Percentiles rank a stretch among this genome's conserved stretches.
Evolutionary conservation across 2,329 filamentous ascomycete species (phyloP).

Genomic region (Neofusicoccum sp.): DNA sequence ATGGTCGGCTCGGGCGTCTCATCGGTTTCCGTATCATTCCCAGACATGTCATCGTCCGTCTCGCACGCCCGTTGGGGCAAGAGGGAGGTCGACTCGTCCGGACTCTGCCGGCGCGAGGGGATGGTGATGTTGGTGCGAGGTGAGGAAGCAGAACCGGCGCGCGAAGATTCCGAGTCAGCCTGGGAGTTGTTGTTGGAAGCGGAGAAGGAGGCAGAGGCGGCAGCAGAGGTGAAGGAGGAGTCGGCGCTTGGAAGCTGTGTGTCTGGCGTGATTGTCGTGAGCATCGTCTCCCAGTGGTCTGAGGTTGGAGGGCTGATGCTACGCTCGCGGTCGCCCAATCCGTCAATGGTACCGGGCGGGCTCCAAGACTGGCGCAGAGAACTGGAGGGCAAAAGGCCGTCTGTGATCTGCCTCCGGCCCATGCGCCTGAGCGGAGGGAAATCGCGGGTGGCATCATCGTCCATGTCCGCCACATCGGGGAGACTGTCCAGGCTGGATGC

Average conservation of each 20-base stretch:
- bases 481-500: neutral
- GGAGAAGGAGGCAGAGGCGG: constrained; percentile 54
- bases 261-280: constrained; percentile 80
- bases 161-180: constrained; percentile 5
- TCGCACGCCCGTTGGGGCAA: constrained; percentile 50
- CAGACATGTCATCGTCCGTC: constrained; percentile 40
- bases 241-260: constrained; percentile 76
- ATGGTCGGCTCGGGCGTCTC: neutral
- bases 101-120: constrained; percentile 43
- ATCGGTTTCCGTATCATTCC: constrained; percentile 1
- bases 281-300: constrained; percentile 76
- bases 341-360: constrained; percentile 57
- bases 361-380: constrained; percentile 43
- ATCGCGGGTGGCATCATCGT: constrained; percentile 30
- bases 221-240: constrained; percentile 77
- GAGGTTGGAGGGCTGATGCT: constrained; percentile 73
- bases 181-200: constrained; percentile 18
- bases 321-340: constrained; percentile 80
- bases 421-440: constrained; percentile 42
- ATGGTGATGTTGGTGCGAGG: constrained; percentile 43
- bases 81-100: constrained; percentile 46
- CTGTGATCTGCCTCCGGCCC: constrained; percentile 40
- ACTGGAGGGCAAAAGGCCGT: constrained; percentile 39
- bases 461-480: constrained; percentile 24
- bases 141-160: constrained; percentile 33